Evolutionary conservation across 2,329 filamentous ascomycete species (phyloP).

Genomic region (Sporothrix sp.): DNA sequence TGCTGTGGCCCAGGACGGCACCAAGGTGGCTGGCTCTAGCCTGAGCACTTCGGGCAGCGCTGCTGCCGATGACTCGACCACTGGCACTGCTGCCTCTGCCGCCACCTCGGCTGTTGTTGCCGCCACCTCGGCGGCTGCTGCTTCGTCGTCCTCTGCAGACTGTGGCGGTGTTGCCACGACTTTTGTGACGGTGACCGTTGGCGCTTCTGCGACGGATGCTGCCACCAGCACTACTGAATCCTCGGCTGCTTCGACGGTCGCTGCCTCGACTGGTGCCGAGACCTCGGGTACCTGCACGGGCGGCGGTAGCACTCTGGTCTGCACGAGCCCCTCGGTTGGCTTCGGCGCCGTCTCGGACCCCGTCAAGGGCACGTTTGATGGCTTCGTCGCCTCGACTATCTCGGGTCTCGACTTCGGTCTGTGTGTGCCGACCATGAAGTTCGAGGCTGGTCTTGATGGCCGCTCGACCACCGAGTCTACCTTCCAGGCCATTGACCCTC

Average conservation of each 20-base stretch:
- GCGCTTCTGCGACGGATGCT: too few relatives aligned
- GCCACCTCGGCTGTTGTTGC: constrained; percentile 27
- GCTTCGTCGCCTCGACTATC: constrained; percentile 17
- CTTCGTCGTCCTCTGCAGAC: constrained; percentile 10
- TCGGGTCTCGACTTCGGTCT: constrained; percentile 39
- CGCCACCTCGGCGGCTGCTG: constrained; percentile 23
- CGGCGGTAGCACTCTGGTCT: constrained; percentile 10
- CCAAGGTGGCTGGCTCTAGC: constrained; percentile 23
- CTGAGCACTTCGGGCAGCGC: constrained; percentile 56
- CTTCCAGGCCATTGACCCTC: constrained; percentile 56
- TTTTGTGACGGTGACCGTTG: background rate
- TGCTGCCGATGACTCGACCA: constrained; percentile 50
- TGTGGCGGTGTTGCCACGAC: background rate
- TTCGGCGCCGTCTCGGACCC: background rate
- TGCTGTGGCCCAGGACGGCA: constrained; percentile 24
- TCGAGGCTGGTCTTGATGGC: constrained; percentile 48
- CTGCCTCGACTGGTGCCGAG: background rate
- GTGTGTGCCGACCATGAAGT: constrained; percentile 48
- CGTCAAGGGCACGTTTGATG: constrained; percentile 8
- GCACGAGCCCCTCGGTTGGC: constrained; percentile 2
- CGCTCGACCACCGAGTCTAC: constrained; percentile 51
- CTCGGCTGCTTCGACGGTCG: background rate
- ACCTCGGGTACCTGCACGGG: constrained; percentile 10
- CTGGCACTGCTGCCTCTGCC: constrained; percentile 38
- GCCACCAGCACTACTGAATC: too few relatives aligned